These are phyloP conservation scores for Dichomitus squalens DNA, from an alignment of 1,284 basidiomycete genomes.

Conservation along the genomic window DNA sequence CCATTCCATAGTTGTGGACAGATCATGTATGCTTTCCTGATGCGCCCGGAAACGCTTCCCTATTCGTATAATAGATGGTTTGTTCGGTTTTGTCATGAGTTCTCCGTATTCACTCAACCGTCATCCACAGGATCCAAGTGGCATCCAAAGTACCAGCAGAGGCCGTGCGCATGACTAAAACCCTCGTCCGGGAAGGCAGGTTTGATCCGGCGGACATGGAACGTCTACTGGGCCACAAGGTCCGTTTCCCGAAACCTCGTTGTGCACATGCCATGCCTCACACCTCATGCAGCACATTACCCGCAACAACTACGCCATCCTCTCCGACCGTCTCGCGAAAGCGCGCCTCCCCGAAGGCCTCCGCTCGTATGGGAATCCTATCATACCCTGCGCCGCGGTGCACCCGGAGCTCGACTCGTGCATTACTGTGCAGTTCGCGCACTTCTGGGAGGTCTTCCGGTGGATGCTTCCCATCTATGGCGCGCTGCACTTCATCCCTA, in stretches of 20 bases:
- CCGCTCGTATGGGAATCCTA: conserved; percentile 51
- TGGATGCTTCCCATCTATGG: conserved; percentile 90
- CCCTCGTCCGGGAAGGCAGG: conserved; percentile 57
- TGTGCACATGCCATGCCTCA: not conserved
- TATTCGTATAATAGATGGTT: conserved; percentile 78
- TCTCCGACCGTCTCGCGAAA: conserved; percentile 38
- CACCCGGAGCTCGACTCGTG: conserved; percentile 85
- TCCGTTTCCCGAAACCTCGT: conserved; percentile 33
- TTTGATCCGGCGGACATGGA: conserved; percentile 64
- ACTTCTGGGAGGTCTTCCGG: conserved; percentile 81
- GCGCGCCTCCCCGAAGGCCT: conserved; percentile 36
- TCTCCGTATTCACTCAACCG: not conserved
- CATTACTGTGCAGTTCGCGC: conserved; percentile 62
- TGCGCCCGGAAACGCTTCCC: conserved; percentile 84
- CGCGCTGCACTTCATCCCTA: conserved; percentile 89
- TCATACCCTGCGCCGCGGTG: conserved; percentile 67
- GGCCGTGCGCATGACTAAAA: conserved; percentile 63
- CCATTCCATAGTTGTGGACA: conserved; percentile 62
- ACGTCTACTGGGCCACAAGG: conserved; percentile 50
- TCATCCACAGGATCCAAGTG: conserved; percentile 49
- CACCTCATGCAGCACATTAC: conserved; percentile 40
- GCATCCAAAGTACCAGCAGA: conserved; percentile 69
- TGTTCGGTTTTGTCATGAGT: conserved; percentile 23
- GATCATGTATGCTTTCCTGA: conserved; percentile 85
- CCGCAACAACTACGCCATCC: conserved; percentile 40